These are phyloP conservation scores for Asterochloris erici DNA, from an alignment of 139 green algal genomes.

Conservation along the genomic window DNA sequence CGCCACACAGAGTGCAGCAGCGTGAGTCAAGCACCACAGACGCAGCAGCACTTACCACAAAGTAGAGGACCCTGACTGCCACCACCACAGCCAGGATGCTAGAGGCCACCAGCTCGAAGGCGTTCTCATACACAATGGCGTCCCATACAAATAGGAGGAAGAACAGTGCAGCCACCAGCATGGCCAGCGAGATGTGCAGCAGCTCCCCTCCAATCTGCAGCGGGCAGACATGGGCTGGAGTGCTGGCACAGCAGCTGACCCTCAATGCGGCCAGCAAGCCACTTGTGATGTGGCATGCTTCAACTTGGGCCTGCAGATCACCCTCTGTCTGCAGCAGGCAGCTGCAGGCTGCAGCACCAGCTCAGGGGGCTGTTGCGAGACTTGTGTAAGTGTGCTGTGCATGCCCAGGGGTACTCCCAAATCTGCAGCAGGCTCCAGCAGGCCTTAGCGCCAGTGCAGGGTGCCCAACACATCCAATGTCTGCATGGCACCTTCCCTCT, in stretches of 20 bases:
- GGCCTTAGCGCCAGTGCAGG: no score
- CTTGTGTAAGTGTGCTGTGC: no score
- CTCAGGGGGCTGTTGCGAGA: no score
- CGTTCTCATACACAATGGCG: constrained; percentile 34
- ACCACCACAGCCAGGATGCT: constrained; percentile 17
- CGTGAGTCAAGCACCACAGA: not conserved
- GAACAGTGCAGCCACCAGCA: constrained; percentile 31
- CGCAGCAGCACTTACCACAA: constrained; percentile 21
- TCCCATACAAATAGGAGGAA: constrained; percentile 28
- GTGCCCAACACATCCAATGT: no score
- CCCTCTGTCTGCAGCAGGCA: no score
- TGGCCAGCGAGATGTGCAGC: constrained; percentile 28
- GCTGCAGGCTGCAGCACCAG: no score
- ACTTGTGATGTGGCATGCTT: no score
- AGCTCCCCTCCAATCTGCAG: constrained; percentile 17
- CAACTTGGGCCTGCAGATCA: no score
- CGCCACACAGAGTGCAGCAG: no score
- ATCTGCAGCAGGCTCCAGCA: no score
- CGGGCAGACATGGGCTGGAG: not conserved
- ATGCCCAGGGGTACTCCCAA: no score
- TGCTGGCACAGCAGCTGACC: not conserved
- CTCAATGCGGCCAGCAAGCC: not conserved
- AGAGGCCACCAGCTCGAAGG: constrained; percentile 31
- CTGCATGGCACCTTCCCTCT: no score
- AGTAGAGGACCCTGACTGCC: constrained; percentile 24